These are phyloP conservation scores for Rhizophagus clarus DNA, from an alignment of 192 early-diverging fungal species.

Conservation along the genomic window DNA sequence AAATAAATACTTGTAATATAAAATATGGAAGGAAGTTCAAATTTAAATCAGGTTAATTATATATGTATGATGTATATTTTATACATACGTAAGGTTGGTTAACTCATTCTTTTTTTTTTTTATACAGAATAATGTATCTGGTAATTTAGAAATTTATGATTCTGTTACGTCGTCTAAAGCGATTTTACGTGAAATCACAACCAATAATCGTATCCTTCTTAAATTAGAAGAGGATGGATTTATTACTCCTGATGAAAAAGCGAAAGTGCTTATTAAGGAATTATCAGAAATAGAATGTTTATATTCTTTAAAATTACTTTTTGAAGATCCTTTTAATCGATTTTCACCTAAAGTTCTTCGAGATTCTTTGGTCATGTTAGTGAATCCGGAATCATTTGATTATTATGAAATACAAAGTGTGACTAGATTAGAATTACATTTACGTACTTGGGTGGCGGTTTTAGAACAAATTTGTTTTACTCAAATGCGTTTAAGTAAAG, in stretches of 20 bases:
- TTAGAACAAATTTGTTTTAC: not conserved
- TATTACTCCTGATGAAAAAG: not conserved
- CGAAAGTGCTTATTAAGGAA: not conserved
- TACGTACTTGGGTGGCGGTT: not conserved
- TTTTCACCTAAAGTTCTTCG: not conserved
- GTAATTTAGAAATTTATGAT: no score
- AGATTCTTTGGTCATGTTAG: not conserved
- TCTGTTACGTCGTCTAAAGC: no score
- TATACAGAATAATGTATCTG: no score
- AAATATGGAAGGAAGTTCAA: no score
- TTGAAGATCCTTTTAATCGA: not conserved
- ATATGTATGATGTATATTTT: no score
- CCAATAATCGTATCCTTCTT: no score
- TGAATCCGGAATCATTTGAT: not conserved
- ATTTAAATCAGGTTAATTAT: no score
- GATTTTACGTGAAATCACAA: no score
- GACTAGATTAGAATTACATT: constrained; percentile 1
- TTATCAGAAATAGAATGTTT: not conserved
- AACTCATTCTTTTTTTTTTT: no score
- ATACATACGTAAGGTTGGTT: no score
- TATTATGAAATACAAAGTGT: not conserved
- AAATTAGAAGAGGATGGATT: not conserved
- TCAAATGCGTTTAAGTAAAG: not conserved
- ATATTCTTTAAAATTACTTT: not conserved
- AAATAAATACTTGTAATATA: no score